These are phyloP conservation scores for Nemania abortiva DNA, from an alignment of 2,329 filamentous ascomycete species.

Conservation along the genomic window DNA sequence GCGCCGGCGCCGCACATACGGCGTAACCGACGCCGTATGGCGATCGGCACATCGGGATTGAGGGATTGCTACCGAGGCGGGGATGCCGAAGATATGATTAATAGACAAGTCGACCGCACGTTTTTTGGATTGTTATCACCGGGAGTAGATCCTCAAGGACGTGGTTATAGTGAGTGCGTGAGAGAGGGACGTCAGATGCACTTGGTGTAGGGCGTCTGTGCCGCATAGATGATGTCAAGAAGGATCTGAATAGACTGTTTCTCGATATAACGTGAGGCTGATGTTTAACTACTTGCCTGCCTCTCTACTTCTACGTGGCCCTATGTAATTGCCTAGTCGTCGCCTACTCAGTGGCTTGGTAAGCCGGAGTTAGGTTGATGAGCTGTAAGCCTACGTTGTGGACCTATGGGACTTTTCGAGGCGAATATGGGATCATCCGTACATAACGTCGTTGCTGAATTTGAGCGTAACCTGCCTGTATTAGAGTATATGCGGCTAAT, in stretches of 20 bases:
- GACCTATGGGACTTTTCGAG: not conserved
- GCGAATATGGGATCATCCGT: not conserved
- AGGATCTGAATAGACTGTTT: slow-evolving; percentile 6
- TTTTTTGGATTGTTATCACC: not conserved
- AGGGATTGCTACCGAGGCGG: not conserved
- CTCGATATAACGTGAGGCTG: not conserved
- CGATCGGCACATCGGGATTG: not conserved
- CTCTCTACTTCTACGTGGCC: not conserved
- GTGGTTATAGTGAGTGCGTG: not conserved
- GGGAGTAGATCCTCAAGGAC: not conserved
- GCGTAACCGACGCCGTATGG: not conserved
- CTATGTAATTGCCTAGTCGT: not conserved
- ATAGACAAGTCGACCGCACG: not conserved
- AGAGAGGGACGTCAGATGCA: not conserved
- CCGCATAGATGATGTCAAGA: slow-evolving; percentile 10
- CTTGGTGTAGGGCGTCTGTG: not conserved
- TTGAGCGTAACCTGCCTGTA: not conserved
- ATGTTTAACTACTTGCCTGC: not conserved
- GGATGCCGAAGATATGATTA: not conserved
- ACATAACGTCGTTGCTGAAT: not conserved
- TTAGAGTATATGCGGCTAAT: not conserved
- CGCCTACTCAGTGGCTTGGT: not conserved
- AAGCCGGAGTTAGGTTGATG: not conserved
- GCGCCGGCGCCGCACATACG: not conserved
- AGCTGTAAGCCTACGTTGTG: not conserved